A percentile compares a stretch with the other conserved stretches of the same genome.
Conservation (phyloP, 2,329 filamentous ascomycete species). For the Botryotinia globosa region DNA sequence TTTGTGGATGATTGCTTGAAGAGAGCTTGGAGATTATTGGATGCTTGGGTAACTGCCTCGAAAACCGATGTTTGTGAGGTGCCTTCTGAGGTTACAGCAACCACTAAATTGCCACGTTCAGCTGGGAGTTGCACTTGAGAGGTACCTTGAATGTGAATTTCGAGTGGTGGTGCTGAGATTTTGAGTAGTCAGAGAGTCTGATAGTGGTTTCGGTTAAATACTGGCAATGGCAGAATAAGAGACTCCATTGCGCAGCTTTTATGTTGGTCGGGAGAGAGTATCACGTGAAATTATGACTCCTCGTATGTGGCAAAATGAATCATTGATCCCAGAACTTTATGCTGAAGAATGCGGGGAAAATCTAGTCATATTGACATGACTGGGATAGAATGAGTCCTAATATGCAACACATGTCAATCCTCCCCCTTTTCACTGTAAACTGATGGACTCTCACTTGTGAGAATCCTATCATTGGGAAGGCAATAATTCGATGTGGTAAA, state of each 20-base stretch:
- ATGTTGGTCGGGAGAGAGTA: not conserved
- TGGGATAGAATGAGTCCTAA: not conserved
- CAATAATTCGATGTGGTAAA: not conserved
- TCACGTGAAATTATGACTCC: not conserved
- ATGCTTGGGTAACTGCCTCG: not conserved
- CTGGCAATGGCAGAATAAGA: not conserved
- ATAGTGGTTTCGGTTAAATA: not conserved
- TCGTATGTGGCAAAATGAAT: not conserved
- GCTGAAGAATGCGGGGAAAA: not conserved
- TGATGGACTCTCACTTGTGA: not conserved
- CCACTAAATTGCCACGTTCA: not conserved
- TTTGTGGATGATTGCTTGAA: slow-evolving; percentile 2
- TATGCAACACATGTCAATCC: not conserved
- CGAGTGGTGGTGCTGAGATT: not conserved
- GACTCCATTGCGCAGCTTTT: not conserved
- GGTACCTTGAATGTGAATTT: slow-evolving; percentile 1
- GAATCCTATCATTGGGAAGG: not conserved
- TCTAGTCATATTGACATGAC: not conserved
- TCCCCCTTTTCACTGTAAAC: not conserved
- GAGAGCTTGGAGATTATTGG: slow-evolving; percentile 9
- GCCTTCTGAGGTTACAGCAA: not conserved
- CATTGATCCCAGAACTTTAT: not conserved
- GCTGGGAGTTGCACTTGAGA: not conserved
- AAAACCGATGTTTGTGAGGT: slow-evolving; percentile 7
- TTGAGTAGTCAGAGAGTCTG: not conserved